Percentiles rank a stretch among this genome's conserved stretches.
Evolutionary conservation across 768 basidiomycete genomes (phyloP).

Genomic region (Cyclocybe aegerita): DNA sequence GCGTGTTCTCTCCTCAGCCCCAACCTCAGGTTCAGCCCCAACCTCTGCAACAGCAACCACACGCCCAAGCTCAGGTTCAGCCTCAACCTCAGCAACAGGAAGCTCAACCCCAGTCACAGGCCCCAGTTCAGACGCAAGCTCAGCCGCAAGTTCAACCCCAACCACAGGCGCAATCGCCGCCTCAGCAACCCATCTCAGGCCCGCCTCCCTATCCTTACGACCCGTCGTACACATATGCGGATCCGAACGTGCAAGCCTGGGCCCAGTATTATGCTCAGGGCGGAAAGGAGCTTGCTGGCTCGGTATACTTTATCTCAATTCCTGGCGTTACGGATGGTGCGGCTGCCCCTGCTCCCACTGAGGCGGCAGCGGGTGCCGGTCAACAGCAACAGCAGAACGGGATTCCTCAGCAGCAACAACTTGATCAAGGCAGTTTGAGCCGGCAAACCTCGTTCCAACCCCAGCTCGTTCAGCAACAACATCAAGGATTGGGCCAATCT

Average conservation of each 20-base stretch:
- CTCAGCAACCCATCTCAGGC: slow-evolving; percentile 22
- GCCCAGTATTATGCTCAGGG: slow-evolving; percentile 84
- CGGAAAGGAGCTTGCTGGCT: slow-evolving; percentile 69
- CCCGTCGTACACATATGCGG: slow-evolving; percentile 65
- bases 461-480: slow-evolving; percentile 9
- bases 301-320: slow-evolving; percentile 79
- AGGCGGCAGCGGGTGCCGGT: slow-evolving; percentile 4
- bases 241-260: slow-evolving; percentile 85
- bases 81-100: slow-evolving; percentile 28
- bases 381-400: slow-evolving; percentile 13
- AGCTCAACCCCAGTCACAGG: slow-evolving; percentile 17
- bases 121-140: slow-evolving; percentile 20
- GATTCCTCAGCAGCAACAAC: slow-evolving; percentile 20
- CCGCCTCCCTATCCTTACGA: slow-evolving; percentile 61
- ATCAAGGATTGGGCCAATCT: neutral
- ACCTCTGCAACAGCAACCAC: slow-evolving; percentile 22
- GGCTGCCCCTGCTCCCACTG: slow-evolving; percentile 6
- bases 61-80: slow-evolving; percentile 17
- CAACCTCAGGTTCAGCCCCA: slow-evolving; percentile 13
- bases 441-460: slow-evolving; percentile 15
- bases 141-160: slow-evolving; percentile 23
- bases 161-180: slow-evolving; percentile 24
- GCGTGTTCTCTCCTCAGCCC: slow-evolving; percentile 1
- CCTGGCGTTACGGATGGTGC: slow-evolving; percentile 64
- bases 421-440: slow-evolving; percentile 9